Evolutionary conservation across 805 yeast genomes (phyloP), one percentile per base, ranked within the genome.

Genomic region (Ogataea trehalophila): DNA sequence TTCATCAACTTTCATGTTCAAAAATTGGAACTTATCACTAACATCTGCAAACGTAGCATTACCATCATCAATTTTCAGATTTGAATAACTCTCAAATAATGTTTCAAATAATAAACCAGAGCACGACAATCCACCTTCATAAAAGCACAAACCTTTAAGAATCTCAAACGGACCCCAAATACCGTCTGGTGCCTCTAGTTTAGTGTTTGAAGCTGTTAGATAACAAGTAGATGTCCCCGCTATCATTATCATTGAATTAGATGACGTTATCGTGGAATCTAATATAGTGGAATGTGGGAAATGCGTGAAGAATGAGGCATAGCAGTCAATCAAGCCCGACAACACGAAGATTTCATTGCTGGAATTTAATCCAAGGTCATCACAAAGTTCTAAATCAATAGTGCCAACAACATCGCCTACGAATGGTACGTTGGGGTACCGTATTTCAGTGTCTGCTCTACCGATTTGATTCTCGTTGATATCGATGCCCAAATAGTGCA

Each of bases 191-290:
- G 54, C 41, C 11, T 36, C 41, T 3, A 29, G 44, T 7, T 33
- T 22, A 0, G 48, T 29, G 0, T 48, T 52, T 23, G 67, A 62
- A 0, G 69, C 66, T 13, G 66, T 54, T 14, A 79, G 51, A 50
- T 69, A 79, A 51, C 87, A 81, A 0, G 85, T 79, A 6, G 83
- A 78, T 0, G 85, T 81, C 0, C 85, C 85, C 1, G 84, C 87
- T 6, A 79, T 75, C 74, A 79, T 70, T 1, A 77, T 67, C 22
- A 80, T 52, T 5, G 70, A 56, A 6, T 53, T 35, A 22, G 46
- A 51, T 3, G 59, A 49, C 16, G 35, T 37, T 4, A 36, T 14
- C 3, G 17, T 20, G 9, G 31, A 6, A 14, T 33, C 37, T 17
- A 11, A 29, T 9, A 2, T 13, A 29, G 22, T 39, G 33, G 18